Evolutionary conservation across 345 rosid species (phyloP), one percentile per base, ranked within the genome.

Genomic region (Camelina hispida): DNA sequence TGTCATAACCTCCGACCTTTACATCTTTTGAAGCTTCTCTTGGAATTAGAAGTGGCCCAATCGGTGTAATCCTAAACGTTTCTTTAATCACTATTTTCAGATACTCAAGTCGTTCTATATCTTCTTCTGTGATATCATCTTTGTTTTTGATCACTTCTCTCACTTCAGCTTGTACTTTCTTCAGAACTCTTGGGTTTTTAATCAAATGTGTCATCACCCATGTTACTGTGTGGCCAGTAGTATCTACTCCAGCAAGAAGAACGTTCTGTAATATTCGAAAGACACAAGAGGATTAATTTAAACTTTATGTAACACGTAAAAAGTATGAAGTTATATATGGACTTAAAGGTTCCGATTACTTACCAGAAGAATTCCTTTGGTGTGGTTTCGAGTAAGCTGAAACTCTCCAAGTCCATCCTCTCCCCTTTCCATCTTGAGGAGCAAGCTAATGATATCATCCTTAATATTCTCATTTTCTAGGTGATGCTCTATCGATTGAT

Each of bases 341-440:
- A 55, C 2, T 44, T 5, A 15, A 35, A 7, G 0, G 17, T 15
- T 55, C 12, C 1, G 4, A 20, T 18, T 17, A 74, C 66, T 65
- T 83, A 83, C 83, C 64, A 82, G 4, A 35, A 87, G 85, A 5
- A 82, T 62, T 28, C 81, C 88, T 80, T 83, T 82, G 28, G 85
- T 80, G 54, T 84, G 80, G 13, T 79, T 64, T 72, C 83, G 71
- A 2, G 83, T 78, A 62, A 81, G 53, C 61, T 30, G 69, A 35
- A 62, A 37, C 51, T 7, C 63, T n/a, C 72, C 71, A n/a, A 55
- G 40, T 52, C 69, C 67, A 14, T 7, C 13, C 59, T 76, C 62
- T 16, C 68, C 83, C 46, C 59, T 73, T 43, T 77, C 81, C 37
- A 83, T 68, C 35, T 59, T 55, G 17, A 84, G 79, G 62, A 85